Base-by-base conservation (phyloP, 805 yeast genomes). In the Ogataea chonburiensis region DNA sequence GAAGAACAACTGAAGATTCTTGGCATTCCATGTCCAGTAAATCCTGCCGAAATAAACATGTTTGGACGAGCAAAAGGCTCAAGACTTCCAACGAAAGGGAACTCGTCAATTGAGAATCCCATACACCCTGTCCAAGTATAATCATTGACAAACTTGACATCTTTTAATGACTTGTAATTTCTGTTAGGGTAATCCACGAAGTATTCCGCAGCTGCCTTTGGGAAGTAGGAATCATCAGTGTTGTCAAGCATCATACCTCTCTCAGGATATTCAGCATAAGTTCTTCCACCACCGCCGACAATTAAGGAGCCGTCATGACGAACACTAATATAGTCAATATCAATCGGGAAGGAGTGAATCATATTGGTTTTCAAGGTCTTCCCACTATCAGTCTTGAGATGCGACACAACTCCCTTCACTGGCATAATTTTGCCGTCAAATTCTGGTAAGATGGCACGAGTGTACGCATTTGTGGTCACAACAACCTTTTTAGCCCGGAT, bases 1-100 rank as follows among this genome's bases (percentile, higher is more conserved):
- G 60, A 54, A 8, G 67, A 73, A 30, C 62, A 47, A 14, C 64
- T 40, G 47, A 60, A 67, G 5, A 70, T 66, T 32, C 75, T 53
- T 14, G 75, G 75, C 75, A 72, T 70, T 17, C 77, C 77, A 50
- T 72, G 77, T 3, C 76, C 77, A 17, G 68, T 63, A 52, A 66
- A 72, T 0, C 77, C 77, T 3, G 74, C 75, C 34, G 60, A 49
- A 8, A 68, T 58, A 40, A 45, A 70, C 13, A 56, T 48, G 35
- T 60, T 56, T 17, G 52, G 47, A 21, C 60, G 52, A 1, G 56
- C 58, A 31, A 32, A 50, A 9, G 20, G 21, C 2, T 52, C 27
- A 19, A 69, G 38, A 29, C 63, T 66, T 15, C 77, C 77, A 12
- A 71, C 72, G 31, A 61, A 59, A 6, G 77, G 77, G 20, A 61